Percentiles rank a stretch among this genome's conserved stretches.
Evolutionary conservation across 169 alveolate genomes (phyloP).

Genomic region (Blepharisma undulans): DNA sequence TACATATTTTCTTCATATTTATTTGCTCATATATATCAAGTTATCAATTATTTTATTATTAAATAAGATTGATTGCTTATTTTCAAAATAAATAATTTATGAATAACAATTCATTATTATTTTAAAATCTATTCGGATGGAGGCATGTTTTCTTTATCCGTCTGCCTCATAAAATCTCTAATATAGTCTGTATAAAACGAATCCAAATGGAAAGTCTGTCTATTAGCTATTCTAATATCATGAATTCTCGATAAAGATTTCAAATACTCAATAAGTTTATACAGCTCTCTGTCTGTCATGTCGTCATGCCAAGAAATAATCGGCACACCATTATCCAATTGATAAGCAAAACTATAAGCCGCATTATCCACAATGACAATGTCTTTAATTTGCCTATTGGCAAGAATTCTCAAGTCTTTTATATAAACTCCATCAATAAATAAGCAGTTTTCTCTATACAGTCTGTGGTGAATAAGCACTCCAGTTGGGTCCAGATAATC

Average conservation of each 20-base stretch:
- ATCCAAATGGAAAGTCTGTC: constrained; percentile 24
- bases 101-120: background rate
- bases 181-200: constrained; percentile 19
- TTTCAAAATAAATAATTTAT: background rate
- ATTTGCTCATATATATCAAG: no score
- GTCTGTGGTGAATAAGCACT: constrained; percentile 71
- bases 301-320: constrained; percentile 63
- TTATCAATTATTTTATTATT: no score
- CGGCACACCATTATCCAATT: constrained; percentile 69
- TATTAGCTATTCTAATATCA: background rate
- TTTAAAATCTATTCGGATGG: background rate
- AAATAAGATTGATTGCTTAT: no score
- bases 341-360: constrained; percentile 56
- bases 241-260: background rate
- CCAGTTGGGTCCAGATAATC: constrained; percentile 78
- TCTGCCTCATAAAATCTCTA: background rate
- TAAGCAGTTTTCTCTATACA: constrained; percentile 74
- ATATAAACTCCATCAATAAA: constrained; percentile 63
- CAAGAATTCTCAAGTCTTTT: constrained; percentile 69
- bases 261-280: constrained; percentile 7
- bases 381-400: constrained; percentile 57
- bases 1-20: no score
- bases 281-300: constrained; percentile 62
- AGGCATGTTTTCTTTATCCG: constrained; percentile 23
- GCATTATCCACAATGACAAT: constrained; percentile 64